phyloP scores from a whole-genome alignment of 2,329 filamentous ascomycete genomes.

The Penicillium hesseltinei region DNA sequence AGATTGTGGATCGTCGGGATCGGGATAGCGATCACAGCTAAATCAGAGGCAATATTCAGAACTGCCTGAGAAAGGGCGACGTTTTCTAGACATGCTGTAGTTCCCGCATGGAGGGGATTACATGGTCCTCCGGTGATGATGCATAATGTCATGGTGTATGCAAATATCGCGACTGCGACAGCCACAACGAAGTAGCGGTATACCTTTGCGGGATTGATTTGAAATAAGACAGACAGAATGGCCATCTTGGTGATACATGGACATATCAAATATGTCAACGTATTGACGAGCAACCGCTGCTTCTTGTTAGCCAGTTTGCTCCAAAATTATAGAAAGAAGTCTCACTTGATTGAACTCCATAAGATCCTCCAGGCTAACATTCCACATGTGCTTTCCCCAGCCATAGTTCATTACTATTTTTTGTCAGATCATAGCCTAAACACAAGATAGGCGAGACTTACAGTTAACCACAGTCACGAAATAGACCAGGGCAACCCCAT shows the following conservation, averaged over 20 bases:
- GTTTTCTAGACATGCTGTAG: neutral
- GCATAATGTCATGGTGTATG: neutral
- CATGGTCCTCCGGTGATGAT: neutral
- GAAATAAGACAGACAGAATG: neutral
- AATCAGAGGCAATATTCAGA: conserved; percentile 1
- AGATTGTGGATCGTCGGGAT: neutral
- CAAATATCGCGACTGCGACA: neutral
- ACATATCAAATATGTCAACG: neutral
- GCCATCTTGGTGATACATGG: neutral
- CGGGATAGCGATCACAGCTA: neutral
- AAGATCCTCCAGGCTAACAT: neutral
- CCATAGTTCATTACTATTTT: neutral
- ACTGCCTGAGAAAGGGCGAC: neutral
- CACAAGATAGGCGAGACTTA: neutral
- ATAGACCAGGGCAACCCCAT: neutral
- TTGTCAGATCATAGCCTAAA: neutral
- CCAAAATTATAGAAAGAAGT: neutral
- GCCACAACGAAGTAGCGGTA: neutral
- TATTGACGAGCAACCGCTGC: neutral
- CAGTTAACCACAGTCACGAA: neutral
- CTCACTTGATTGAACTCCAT: neutral
- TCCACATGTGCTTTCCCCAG: neutral
- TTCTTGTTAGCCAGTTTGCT: neutral
- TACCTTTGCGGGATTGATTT: neutral
- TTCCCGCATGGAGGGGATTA: neutral